Evolutionary conservation across 805 yeast species (phyloP), one percentile per base, ranked within the genome.

Genomic region (Candida maltosa): DNA sequence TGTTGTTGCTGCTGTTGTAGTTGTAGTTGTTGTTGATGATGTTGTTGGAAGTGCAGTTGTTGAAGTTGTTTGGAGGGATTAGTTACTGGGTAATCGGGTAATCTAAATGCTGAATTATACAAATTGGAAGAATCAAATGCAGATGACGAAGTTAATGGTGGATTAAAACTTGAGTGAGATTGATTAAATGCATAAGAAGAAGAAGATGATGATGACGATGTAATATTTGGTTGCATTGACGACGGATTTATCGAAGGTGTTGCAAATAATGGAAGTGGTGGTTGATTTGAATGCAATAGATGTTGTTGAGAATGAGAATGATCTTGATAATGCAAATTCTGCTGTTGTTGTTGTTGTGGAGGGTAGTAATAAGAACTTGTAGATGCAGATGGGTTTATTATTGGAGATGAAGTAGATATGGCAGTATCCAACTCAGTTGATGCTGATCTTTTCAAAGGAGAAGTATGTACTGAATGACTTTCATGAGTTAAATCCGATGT

Each of bases 361-460:
- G 32, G 37, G 24, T 28, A 34, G 24, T 34, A 34, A 12, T 27
- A 24, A 10, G 37, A 22, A 6, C 23, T 23, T 8, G 37, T 20
- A 12, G 35, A 7, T n/a, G n/a, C n/a, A n/a, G n/a, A n/a, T n/a
- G n/a, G n/a, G n/a, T n/a, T n/a, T n/a, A n/a, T n/a, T n/a, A n/a
- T n/a, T 10, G 35, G 26, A 10, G 35, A 27, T 19, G 35, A 12
- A 4, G 14, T 16, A 17, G 20, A 8, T 24, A 35, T 35, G 11
- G 16, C 22, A 9, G 25, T 10, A 22, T 34, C 37, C 24, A 29
- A 34, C 14, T 34, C 37, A 8, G 37, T 15, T 8, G 44, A 37
- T 3, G 41, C 39, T 8, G 32, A 20, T 31, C 42, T 32, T 29
- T 38, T 41, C 24, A 35, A 26, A 14, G 37, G 38, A 26, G 39